Evolutionary conservation across 2,329 filamentous ascomycete species (phyloP), one percentile per base, ranked within the genome.

Genomic region (Scleromitrula shiraiana): DNA sequence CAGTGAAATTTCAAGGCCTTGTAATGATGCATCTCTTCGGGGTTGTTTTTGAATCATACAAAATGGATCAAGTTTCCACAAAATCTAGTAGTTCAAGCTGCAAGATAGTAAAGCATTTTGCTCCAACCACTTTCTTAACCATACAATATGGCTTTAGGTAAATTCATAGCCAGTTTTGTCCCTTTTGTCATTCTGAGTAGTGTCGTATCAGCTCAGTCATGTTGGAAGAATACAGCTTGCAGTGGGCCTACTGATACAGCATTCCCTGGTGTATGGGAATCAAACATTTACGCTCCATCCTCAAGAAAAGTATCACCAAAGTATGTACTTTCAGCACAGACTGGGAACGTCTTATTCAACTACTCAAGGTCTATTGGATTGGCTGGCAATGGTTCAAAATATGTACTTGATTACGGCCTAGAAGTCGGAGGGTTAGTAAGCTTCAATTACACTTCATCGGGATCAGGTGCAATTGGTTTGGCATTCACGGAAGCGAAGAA

Each of bases 181-280:
- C 19, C 24, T 12, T 17, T 39, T 47, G 8, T 37, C 42, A 17
- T 41, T 33, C 32, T 46, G 12, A n/a, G 55, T 1, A 30, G 24
- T 20, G 35, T 44, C 4, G 30, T 41, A 7, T 36, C 43, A 27
- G 49, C 55, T 29, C 54, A 56, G 36, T 23, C 47, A 38, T 82
- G 78, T 58, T 83, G 78, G 78, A 68, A 73, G 50, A 62, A 79
- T 47, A 75, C 72, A 1, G 62, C 67, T 17, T 83, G 79, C 56
- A 73, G 65, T 24, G 71, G 72, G 3, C 71, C 76, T 3, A 59
- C 60, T 7, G 62, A 71, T 8, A 60, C 72, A 3, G 70, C 76
- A 0, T 82, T 81, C 50, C 68, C 70, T 2, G 78, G 78, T 0
- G 62, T 65, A n/a, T 82, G 79, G 78, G 72, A 82, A 29, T 61